Percentiles rank a stretch among this genome's conserved stretches.
Conservation (phyloP, 768 basidiomycete species). For the Hygrocybe punicea region DNA sequence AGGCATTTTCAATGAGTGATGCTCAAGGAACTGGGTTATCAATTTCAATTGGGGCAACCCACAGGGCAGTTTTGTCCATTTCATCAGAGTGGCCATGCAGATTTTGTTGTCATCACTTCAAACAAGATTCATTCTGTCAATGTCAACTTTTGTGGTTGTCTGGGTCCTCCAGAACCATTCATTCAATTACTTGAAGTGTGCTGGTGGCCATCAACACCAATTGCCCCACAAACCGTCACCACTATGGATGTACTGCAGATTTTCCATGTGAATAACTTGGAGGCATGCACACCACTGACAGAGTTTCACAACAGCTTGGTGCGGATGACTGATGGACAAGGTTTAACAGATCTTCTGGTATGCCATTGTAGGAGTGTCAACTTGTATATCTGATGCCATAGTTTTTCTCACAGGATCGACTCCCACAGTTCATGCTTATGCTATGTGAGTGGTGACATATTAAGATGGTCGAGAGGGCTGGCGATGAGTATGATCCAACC, state of each 20-base stretch:
- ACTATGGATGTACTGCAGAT: conserved; percentile 19
- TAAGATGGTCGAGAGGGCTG: conserved; percentile 13
- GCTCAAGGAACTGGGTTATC: conserved; percentile 7
- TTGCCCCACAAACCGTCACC: conserved; percentile 17
- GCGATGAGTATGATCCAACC: conserved; percentile 10
- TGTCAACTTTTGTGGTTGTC: too few relatives aligned
- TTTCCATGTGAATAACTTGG: too few relatives aligned
- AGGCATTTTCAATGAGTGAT: conserved; percentile 11
- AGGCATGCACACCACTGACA: conserved; percentile 8
- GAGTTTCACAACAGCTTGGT: conserved; percentile 21
- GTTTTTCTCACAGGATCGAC: background rate
- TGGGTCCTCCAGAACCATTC: background rate
- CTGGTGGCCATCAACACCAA: conserved; percentile 19
- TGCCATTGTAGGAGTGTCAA: too few relatives aligned
- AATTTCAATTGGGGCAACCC: conserved; percentile 23
- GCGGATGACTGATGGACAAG: conserved; percentile 3
- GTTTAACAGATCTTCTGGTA: conserved; percentile 8
- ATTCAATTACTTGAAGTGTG: conserved; percentile 13
- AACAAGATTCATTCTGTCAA: too few relatives aligned
- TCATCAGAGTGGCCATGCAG: too few relatives aligned
- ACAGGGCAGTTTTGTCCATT: too few relatives aligned
- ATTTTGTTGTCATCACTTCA: too few relatives aligned
- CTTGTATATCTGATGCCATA: too few relatives aligned
- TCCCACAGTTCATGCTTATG: too few relatives aligned
- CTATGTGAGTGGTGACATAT: conserved; percentile 18